Evolutionary conservation across 306 rosid species (phyloP), one percentile per base, ranked within the genome.

Genomic region (Rosa rugosa): DNA sequence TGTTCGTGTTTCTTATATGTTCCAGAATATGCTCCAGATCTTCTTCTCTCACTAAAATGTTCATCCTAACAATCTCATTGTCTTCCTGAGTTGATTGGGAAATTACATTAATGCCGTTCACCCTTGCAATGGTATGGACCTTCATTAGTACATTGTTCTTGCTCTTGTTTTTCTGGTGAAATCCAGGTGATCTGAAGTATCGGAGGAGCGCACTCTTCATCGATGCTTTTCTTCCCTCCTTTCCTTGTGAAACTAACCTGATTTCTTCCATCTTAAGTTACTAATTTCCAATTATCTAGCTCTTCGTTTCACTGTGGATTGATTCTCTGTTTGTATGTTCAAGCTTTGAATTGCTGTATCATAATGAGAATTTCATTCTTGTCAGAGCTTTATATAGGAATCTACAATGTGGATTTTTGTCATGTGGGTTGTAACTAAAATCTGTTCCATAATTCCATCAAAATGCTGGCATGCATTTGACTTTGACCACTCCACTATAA

Each of bases 21-120:
- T 86, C 78, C n/a, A 86, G 50, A 23, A 88, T 44, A 62, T 89
- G 80, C 84, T 85, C 78, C 22, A 89, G 49, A 11, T 86, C 88
- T 49, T 88, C 68, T 71, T 73, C 86, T 56, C 73, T 80, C 38
- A 91, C 84, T 14, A 83, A n/a, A 50, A 91, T 82, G 88, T 86
- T 91, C 86, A 89, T 72, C 77, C 88, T 82, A 80, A 89, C 84
- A 8, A 80, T 86, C 42, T 90, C 91, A 16, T 66, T 25, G 34
- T 59, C 75, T 73, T 87, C 86, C 56, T 77, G 85, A 9, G 5
- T 67, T 46, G 85, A 81, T 69, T 77, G 80, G 22, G 86, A 78
- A 72, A 81, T 80, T 8, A 84, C 85, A 45, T 40, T 73, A 8
- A 23, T 9, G 13, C 65, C n/a, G 68, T 12, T 77, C 11, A 20